These are phyloP conservation scores for Sordariomycetes sp. DNA, from an alignment of 2,329 filamentous ascomycete species.

Conservation along the genomic window DNA sequence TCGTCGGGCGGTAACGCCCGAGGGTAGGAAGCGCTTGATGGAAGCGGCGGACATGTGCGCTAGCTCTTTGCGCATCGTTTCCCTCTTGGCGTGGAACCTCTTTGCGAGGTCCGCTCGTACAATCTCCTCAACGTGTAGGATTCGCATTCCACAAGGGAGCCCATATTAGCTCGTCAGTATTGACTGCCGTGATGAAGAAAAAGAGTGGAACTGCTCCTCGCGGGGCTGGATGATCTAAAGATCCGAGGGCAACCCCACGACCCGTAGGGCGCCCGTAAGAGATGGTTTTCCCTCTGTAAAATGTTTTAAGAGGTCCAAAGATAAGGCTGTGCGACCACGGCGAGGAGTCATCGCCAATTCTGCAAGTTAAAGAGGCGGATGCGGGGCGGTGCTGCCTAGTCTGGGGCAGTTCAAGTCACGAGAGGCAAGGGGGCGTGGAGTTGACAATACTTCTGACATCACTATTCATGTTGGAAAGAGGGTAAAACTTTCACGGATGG, in stretches of 20 bases:
- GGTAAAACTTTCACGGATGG: too few relatives aligned
- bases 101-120: slow-evolving; percentile 17
- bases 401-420: too few relatives aligned
- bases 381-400: too few relatives aligned
- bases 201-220: background rate
- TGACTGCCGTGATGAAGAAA: background rate
- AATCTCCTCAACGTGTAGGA: slow-evolving; percentile 24
- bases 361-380: too few relatives aligned
- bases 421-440: too few relatives aligned
- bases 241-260: background rate
- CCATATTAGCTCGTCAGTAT: background rate
- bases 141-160: slow-evolving; percentile 17
- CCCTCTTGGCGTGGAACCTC: slow-evolving; percentile 12
- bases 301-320: too few relatives aligned
- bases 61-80: background rate
- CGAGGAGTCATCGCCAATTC: too few relatives aligned
- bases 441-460: too few relatives aligned
- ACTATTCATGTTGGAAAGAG: too few relatives aligned
- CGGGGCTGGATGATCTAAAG: background rate
- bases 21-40: background rate
- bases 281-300: too few relatives aligned
- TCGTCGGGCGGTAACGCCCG: background rate
- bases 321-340: too few relatives aligned
- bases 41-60: background rate
- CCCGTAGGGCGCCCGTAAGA: too few relatives aligned